Percentiles rank a stretch among this genome's conserved stretches.
Evolutionary conservation across 177 flowering plant species (phyloP).

Genomic region (Telopea speciosissima): DNA sequence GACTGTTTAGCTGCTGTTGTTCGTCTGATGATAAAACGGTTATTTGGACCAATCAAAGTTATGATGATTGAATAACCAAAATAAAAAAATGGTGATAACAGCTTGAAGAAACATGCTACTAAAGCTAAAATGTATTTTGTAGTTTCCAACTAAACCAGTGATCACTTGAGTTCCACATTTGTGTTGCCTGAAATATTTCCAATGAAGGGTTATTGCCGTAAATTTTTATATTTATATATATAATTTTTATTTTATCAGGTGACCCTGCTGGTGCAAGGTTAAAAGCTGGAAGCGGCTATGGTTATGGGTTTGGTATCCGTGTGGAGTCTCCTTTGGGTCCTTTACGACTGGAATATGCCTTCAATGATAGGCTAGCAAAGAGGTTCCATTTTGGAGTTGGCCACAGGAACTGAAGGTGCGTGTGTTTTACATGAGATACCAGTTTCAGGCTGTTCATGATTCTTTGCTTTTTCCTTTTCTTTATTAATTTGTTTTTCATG

Average conservation of each 20-base stretch:
- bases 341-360: constrained; percentile 87
- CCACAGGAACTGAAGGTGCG: constrained; percentile 41
- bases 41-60: too few relatives aligned
- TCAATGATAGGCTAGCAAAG: constrained; percentile 54
- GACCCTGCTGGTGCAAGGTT: constrained; percentile 97
- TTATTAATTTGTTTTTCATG: background rate
- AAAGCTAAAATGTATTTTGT: background rate
- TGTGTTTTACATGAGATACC: background rate
- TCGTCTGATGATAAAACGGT: background rate
- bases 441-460: background rate
- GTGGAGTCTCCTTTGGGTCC: constrained; percentile 94
- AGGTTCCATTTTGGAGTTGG: constrained; percentile 97
- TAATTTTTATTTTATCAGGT: constrained; percentile 40
- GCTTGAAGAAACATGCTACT: background rate
- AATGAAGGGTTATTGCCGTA: background rate
- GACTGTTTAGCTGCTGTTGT: background rate
- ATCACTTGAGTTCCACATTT: background rate
- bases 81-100: too few relatives aligned
- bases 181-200: background rate
- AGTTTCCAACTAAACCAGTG: too few relatives aligned
- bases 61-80: too few relatives aligned
- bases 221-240: too few relatives aligned
- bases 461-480: background rate
- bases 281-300: constrained; percentile 94
- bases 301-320: constrained; percentile 82